Base-by-base conservation (phyloP, 2,329 filamentous ascomycete genomes). In the Thielaviopsis populi region DNA sequence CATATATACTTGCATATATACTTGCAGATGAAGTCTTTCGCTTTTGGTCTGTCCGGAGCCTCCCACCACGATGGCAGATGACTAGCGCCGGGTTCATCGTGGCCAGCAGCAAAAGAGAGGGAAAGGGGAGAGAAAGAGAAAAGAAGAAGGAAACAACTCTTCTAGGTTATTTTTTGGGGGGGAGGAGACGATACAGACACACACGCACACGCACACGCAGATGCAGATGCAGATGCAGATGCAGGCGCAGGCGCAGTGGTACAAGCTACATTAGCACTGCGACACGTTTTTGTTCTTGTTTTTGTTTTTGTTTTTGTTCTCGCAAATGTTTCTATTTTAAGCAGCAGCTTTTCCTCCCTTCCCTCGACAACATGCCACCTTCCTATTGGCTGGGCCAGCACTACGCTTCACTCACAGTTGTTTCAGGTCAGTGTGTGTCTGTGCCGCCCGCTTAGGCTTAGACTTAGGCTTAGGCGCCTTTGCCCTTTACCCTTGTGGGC, bases 381-480 rank as follows among this genome's bases (percentile, higher is more conserved):
- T 24, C 13, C 61, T n/a, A 62, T 65, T 62, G 63, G 59, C 40
- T 58, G 56, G 10, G 41, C n/a, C 59, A 42, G 24, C 41, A 43
- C 48, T 42, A 37, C 59, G n/a, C 60, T 62, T 62, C 50, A 65
- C 54, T 59, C 42, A 24, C n/a, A 54, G 60, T 63, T 63, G 64
- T 65, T 65, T 65, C 64, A 65, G 64, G 64, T 63, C 62, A 63
- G 61, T 61, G 43, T 65, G 61, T 60, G 60, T 63, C 64, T 41
- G 60, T 63, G 61, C 61, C 60, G 64, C 64, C 53, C 54, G 58
- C 50, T 62, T 62, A 40, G 42, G 40, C 50, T n/a, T n/a, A n/a
- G n/a, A n/a, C n/a, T n/a, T n/a, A n/a, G n/a, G 58, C 50, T 62
- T 62, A 40, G 42, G 40, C 50, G 24, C 50, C 15, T 54, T 54